Conservation (phyloP, 2,329 filamentous ascomycete genomes). For the Pyrenochaeta sp. region DNA sequence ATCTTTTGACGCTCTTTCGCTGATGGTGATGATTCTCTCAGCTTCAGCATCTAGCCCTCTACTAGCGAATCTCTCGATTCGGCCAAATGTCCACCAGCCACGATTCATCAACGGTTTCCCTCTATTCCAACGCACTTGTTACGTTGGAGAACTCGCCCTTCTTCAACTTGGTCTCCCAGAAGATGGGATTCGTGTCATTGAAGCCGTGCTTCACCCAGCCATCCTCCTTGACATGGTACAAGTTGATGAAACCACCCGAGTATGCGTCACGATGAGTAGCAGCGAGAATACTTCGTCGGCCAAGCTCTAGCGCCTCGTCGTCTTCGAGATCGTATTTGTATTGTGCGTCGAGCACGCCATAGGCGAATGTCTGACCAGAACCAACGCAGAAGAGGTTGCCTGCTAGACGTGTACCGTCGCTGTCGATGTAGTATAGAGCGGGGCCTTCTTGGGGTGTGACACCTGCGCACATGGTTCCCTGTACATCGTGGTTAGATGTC, state of each 20-base stretch:
- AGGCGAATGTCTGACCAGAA: slow-evolving; percentile 97
- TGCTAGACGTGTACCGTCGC: slow-evolving; percentile 87
- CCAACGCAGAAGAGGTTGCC: slow-evolving; percentile 99
- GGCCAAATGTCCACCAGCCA: too few species aligned
- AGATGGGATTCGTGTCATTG: slow-evolving; percentile 97
- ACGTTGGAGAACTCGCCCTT: slow-evolving; percentile 99
- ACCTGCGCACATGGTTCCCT: slow-evolving; percentile 96
- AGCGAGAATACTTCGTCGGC: slow-evolving; percentile 89
- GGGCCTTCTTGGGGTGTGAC: slow-evolving; percentile 95
- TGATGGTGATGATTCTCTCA: neutral
- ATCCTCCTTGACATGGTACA: slow-evolving; percentile 98
- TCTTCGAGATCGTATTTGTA: slow-evolving; percentile 88
- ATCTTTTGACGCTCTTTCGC: neutral
- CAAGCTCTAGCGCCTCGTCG: slow-evolving; percentile 89
- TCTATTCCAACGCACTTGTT: slow-evolving; percentile 74
- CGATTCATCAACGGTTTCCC: neutral
- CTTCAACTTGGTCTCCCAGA: slow-evolving; percentile 99
- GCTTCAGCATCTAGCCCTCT: neutral
- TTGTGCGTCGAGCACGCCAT: slow-evolving; percentile 95
- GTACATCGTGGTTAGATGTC: slow-evolving; percentile 12
- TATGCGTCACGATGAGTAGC: slow-evolving; percentile 98
- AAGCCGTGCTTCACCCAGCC: slow-evolving; percentile 99
- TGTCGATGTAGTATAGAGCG: slow-evolving; percentile 98
- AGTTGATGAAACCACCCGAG: slow-evolving; percentile 97
- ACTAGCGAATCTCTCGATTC: neutral